These are phyloP conservation scores for Asclepias syriaca DNA, from an alignment of 257 asterid genomes.

Conservation along the genomic window DNA sequence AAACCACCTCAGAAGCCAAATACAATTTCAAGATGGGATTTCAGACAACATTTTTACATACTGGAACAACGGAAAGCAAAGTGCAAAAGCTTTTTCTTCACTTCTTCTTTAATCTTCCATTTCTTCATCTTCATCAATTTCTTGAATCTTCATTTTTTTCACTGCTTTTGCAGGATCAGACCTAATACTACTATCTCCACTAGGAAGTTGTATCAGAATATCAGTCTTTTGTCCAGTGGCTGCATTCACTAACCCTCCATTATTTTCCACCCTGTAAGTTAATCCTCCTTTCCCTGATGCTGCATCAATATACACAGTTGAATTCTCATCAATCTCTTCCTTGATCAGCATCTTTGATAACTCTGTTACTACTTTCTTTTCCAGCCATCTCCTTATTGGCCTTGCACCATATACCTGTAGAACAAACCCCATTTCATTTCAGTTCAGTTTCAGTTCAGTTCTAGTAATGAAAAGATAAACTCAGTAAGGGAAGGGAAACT, in stretches of 20 bases:
- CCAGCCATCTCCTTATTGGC: constrained; percentile 91
- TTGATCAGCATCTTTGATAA: constrained; percentile 73
- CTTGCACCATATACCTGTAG: constrained; percentile 77
- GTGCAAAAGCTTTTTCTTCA: too few relatives aligned
- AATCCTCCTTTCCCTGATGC: constrained; percentile 30
- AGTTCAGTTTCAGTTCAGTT: neutral
- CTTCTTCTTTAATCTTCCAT: neutral
- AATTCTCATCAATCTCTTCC: constrained; percentile 84
- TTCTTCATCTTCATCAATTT: constrained; percentile 62
- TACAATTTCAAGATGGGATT: too few relatives aligned
- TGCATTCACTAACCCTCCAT: constrained; percentile 80
- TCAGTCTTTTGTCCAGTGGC: constrained; percentile 70
- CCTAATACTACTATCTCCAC: constrained; percentile 10
- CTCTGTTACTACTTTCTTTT: constrained; percentile 78
- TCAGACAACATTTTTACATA: too few relatives aligned
- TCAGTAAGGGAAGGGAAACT: constrained; percentile 9
- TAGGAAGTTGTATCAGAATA: constrained; percentile 61
- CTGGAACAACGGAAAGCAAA: too few relatives aligned
- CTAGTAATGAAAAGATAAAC: neutral
- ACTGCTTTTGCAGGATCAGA: constrained; percentile 66
- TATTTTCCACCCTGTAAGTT: constrained; percentile 61
- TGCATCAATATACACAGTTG: constrained; percentile 67
- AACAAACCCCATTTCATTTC: too few relatives aligned
- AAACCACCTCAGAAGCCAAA: too few relatives aligned
- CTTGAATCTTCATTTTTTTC: constrained; percentile 79